Conservation (phyloP, 2,329 filamentous ascomycete species). For the Alternaria gaisen region DNA sequence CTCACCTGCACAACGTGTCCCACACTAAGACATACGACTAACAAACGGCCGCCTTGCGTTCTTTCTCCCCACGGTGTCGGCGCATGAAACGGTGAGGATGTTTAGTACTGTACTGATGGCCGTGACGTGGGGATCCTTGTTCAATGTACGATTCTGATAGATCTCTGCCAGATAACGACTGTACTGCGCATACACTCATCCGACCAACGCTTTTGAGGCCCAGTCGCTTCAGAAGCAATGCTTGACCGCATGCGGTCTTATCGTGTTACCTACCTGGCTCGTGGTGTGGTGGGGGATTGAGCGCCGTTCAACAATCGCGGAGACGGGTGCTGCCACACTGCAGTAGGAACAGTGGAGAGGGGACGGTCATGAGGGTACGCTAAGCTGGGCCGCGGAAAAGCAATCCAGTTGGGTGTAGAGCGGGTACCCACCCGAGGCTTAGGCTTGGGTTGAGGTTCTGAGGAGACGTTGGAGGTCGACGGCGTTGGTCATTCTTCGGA, state of each 20-base stretch:
- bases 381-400: background rate
- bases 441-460: background rate
- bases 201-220: background rate
- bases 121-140: background rate
- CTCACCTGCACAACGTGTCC: background rate
- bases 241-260: background rate
- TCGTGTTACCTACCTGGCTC: background rate
- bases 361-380: background rate
- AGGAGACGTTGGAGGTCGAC: background rate
- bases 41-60: slow-evolving; percentile 3
- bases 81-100: background rate
- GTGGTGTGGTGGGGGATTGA: background rate
- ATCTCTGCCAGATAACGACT: background rate
- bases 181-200: background rate
- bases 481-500: background rate
- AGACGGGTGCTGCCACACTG: slow-evolving; percentile 4
- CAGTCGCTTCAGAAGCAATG: slow-evolving; percentile 1
- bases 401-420: background rate
- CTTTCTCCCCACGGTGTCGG: background rate
- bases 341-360: background rate
- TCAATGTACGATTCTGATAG: background rate
- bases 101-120: background rate
- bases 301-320: background rate
- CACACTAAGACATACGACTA: background rate
- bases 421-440: background rate